Evolutionary conservation across 257 asterid genomes (phyloP).

Genomic region (Pogostemon cablin): DNA sequence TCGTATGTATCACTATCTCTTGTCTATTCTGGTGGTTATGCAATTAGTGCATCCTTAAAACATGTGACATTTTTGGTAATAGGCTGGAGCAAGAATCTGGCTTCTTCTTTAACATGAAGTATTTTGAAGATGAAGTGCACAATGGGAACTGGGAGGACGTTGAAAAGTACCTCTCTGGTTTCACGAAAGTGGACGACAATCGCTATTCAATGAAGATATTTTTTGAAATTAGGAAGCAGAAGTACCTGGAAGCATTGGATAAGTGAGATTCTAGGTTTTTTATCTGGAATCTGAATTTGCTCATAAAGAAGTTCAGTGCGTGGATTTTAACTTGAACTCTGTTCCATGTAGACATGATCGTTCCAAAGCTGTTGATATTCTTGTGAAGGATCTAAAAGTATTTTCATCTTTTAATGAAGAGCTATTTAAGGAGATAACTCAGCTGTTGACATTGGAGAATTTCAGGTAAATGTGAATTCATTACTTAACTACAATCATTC

Average conservation of each 20-base stretch:
- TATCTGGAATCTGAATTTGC: constrained; percentile 10
- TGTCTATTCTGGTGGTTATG: constrained; percentile 38
- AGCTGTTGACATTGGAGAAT: constrained; percentile 87
- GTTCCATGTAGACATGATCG: constrained; percentile 66
- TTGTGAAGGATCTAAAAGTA: constrained; percentile 92
- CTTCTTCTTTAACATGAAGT: constrained; percentile 93
- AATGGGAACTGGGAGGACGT: constrained; percentile 99
- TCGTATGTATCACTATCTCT: constrained; percentile 25
- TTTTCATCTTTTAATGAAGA: constrained; percentile 91
- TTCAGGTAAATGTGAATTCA: constrained; percentile 60
- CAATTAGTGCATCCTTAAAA: constrained; percentile 6
- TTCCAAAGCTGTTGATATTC: constrained; percentile 86
- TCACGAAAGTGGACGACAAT: constrained; percentile 92
- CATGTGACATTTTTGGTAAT: constrained; percentile 36
- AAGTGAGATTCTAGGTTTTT: constrained; percentile 49
- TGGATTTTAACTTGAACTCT: constrained; percentile 19
- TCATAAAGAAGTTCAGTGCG: neutral
- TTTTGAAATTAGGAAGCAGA: constrained; percentile 96
- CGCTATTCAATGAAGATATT: constrained; percentile 96
- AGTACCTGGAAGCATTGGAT: constrained; percentile 96
- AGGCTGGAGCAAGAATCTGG: constrained; percentile 99
- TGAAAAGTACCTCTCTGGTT: constrained; percentile 89
- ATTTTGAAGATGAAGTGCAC: constrained; percentile 90
- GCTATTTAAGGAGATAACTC: constrained; percentile 95
- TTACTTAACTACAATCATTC: neutral